Base-by-base conservation (phyloP, 2,329 filamentous ascomycete species). In the Camptophora hylomeconis region DNA sequence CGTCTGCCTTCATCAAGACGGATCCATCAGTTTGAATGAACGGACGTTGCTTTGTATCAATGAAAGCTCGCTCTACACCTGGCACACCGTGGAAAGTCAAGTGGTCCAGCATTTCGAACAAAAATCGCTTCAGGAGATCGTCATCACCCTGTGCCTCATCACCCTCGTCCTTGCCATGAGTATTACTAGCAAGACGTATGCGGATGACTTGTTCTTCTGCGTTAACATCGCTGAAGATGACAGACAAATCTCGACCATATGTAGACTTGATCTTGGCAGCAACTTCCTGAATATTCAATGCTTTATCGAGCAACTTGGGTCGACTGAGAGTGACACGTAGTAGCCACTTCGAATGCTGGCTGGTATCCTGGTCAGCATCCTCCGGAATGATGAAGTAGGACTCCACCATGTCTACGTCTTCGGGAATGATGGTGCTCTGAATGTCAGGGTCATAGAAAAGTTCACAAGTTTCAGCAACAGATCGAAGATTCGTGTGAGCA, bases 191-290 rank as follows among this genome's bases (percentile, higher is more conserved):
- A 46, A 86, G 79, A 40, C 89, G 80, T 41, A 94, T 79, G 52
- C 89, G 89, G 45, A 98, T 83, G 24, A 95, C 79, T 53, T 92
- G 84, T 51, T 92, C 76, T 41, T 94, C 86, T 7, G 87, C 86
- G 54, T 98, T 98, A 64, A 94, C 89, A 56, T 98, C 89, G 57
- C 84, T 93, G 65, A 92, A 93, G 36, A 98, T 86, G 42, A 98
- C 76, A 9, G 83, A 83, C 45, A 95, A 63, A 54, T 93, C 84
- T 38, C 69, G 74, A 12, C 74, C 69, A 50, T 92, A 98, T 30
- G 84, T 77, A 41, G 86, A 74, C 62, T 92, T 93, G 59, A 98
- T 89, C 49, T 75, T 80, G 37, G 69, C 63, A 17, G 87, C 87
- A 37, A 98, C 87, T 46, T 98, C 84, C 37, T 89, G 79, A 34